A percentile compares a stretch with the other conserved stretches of the same genome.
These are phyloP conservation scores for Cunninghamia lanceolata DNA, from an alignment of 75 land plant species.

Conservation along the genomic window DNA sequence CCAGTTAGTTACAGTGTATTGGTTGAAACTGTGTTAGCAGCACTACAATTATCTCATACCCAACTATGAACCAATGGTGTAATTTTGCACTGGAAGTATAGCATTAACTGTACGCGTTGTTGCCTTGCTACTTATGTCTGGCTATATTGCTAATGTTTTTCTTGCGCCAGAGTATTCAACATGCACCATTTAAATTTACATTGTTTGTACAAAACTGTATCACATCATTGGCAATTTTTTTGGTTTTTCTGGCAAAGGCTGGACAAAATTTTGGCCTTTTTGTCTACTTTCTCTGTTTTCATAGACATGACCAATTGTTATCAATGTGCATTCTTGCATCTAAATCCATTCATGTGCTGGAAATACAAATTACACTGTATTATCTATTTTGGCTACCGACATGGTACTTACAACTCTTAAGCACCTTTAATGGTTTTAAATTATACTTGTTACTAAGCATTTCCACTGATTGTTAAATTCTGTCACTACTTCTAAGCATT, in stretches of 20 bases:
- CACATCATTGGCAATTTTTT: constrained; percentile 5
- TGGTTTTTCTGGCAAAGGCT: neutral
- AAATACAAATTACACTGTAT: neutral
- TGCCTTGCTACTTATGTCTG: no score
- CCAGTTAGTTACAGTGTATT: no score
- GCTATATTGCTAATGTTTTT: no score
- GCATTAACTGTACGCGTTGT: no score
- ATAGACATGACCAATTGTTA: neutral
- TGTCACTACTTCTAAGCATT: no score
- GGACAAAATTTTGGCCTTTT: neutral
- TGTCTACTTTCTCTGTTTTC: neutral
- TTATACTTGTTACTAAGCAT: no score
- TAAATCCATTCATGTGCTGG: neutral
- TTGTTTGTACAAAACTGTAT: constrained; percentile 11
- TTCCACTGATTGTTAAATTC: no score
- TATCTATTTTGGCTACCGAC: neutral
- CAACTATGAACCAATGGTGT: no score
- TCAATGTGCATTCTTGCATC: neutral
- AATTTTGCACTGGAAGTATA: no score
- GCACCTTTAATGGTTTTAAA: neutral
- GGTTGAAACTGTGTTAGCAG: no score
- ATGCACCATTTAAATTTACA: constrained; percentile 11
- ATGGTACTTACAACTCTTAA: neutral
- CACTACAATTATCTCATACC: no score
- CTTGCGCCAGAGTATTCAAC: no score